These are phyloP conservation scores for Aristolochia contorta DNA, from an alignment of 164 flowering plant genomes.

Conservation along the genomic window DNA sequence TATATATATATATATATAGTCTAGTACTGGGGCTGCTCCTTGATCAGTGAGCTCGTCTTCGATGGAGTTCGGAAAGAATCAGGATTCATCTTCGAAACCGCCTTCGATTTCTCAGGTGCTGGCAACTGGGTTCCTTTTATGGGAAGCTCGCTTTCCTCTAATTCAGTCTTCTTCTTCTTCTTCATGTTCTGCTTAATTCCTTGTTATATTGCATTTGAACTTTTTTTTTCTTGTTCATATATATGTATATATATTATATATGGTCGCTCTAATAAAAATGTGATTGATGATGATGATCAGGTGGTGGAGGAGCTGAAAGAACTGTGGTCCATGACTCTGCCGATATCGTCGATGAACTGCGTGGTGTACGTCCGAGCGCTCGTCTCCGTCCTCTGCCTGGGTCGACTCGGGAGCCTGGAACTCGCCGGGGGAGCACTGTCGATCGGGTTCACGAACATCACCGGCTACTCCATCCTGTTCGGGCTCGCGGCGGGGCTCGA, in stretches of 20 bases:
- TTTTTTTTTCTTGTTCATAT: too few species aligned
- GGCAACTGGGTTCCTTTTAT: not conserved
- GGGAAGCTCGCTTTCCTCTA: not conserved
- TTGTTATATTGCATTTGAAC: too few species aligned
- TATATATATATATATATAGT: too few species aligned
- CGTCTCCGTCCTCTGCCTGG: conserved; percentile 78
- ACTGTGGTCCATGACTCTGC: conserved; percentile 79
- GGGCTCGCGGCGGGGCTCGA: conserved; percentile 91
- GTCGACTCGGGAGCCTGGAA: conserved; percentile 75
- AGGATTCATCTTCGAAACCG: not conserved
- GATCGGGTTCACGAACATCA: conserved; percentile 89
- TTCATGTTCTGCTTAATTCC: too few species aligned
- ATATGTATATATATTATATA: too few species aligned
- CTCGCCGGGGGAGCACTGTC: conserved; percentile 93
- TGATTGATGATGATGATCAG: conserved; percentile 15
- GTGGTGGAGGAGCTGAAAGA: conserved; percentile 69
- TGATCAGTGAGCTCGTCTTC: not conserved
- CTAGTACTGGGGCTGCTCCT: too few species aligned
- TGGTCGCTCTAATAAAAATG: too few species aligned
- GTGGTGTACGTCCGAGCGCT: conserved; percentile 57
- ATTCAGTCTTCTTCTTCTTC: too few species aligned
- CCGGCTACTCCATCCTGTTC: conserved; percentile 84
- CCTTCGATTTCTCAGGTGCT: not conserved
- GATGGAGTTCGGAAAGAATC: not conserved
- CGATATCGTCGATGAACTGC: conserved; percentile 61